phyloP scores from a whole-genome alignment of 1,139 yeast species.

The Tardiomyces depauwii region DNA sequence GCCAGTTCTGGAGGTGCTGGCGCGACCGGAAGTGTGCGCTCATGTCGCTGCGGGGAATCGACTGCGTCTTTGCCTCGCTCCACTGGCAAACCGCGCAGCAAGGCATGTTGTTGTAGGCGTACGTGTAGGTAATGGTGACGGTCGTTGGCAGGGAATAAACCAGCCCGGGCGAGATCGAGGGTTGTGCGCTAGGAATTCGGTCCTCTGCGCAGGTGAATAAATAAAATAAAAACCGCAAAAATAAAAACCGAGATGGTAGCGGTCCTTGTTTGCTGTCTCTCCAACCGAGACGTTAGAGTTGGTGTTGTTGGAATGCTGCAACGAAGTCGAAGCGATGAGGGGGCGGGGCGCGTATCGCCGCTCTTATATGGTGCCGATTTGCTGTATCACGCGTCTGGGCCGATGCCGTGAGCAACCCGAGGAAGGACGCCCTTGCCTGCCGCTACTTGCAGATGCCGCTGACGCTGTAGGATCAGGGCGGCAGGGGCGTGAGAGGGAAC shows the following conservation, averaged over 20 bases:
- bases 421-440: too few species aligned
- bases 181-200: too few species aligned
- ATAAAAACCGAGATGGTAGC: too few species aligned
- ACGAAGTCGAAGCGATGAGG: background rate
- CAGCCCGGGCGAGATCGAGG: background rate
- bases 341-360: background rate
- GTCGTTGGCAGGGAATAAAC: background rate
- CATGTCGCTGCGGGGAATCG: background rate
- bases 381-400: background rate
- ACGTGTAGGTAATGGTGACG: too few species aligned
- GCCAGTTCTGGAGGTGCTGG: constrained; percentile 17
- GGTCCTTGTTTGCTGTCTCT: background rate
- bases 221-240: too few species aligned
- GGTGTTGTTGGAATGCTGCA: background rate
- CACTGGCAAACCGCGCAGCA: background rate
- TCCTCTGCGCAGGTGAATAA: too few species aligned
- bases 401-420: background rate
- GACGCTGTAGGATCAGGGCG: background rate
- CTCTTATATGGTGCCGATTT: background rate
- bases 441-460: background rate
- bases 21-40: constrained; percentile 17
- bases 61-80: background rate
- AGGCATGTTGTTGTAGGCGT: background rate
- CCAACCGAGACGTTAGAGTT: background rate
- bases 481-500: background rate